Evolutionary conservation across 805 yeast genomes (phyloP).

Genomic region (Starmerella potacharoeniae): DNA sequence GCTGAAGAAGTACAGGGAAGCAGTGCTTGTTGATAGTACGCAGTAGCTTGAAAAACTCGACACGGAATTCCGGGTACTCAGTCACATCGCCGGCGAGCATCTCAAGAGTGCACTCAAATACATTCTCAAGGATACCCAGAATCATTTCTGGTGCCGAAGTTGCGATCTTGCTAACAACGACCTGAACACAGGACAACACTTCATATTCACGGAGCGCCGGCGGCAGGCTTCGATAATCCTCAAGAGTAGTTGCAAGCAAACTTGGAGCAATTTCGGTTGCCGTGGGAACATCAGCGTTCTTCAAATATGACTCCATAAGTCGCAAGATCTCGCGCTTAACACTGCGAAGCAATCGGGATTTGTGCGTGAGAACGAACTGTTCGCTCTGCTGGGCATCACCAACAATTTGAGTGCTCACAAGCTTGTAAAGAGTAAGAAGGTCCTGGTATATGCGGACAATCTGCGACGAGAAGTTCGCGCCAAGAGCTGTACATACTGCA

Average conservation of each 20-base stretch:
- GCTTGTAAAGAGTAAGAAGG: slow-evolving; percentile 78
- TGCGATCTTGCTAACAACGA: slow-evolving; percentile 80
- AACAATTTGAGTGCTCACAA: slow-evolving; percentile 69
- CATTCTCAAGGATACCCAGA: slow-evolving; percentile 73
- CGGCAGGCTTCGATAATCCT: slow-evolving; percentile 76
- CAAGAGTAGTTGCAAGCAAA: slow-evolving; percentile 69
- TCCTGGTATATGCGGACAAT: slow-evolving; percentile 76
- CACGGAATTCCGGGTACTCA: slow-evolving; percentile 96
- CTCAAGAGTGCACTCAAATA: slow-evolving; percentile 84
- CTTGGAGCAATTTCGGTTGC: slow-evolving; percentile 76
- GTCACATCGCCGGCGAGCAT: slow-evolving; percentile 94
- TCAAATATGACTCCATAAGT: slow-evolving; percentile 76
- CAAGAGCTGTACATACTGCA: slow-evolving; percentile 87
- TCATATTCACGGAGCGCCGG: slow-evolving; percentile 98
- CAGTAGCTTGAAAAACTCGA: slow-evolving; percentile 82
- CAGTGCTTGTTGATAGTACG: slow-evolving; percentile 78
- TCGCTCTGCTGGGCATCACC: slow-evolving; percentile 66
- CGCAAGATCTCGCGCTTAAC: slow-evolving; percentile 88
- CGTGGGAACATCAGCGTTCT: slow-evolving; percentile 75
- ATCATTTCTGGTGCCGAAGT: slow-evolving; percentile 61
- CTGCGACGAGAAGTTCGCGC: slow-evolving; percentile 83
- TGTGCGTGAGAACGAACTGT: slow-evolving; percentile 83
- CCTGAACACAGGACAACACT: slow-evolving; percentile 87
- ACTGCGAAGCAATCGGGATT: slow-evolving; percentile 90
- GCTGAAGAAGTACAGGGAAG: slow-evolving; percentile 72